A percentile compares a stretch with the other conserved stretches of the same genome.
Conservation (phyloP, 805 yeast genomes). For the Zygoascus biomembranicola region DNA sequence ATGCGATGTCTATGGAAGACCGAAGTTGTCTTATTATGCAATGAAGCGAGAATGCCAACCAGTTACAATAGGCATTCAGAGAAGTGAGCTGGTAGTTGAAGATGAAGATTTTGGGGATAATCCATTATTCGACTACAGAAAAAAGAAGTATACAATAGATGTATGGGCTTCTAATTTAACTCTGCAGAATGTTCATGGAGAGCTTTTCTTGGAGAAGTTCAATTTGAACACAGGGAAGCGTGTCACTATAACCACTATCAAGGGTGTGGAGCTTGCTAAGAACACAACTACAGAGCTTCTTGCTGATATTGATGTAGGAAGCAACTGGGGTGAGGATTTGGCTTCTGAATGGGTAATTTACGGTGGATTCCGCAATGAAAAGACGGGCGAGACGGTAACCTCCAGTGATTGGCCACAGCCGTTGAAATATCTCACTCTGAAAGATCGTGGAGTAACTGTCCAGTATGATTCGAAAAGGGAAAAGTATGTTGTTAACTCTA, state of each 20-base stretch:
- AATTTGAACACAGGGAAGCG: not conserved
- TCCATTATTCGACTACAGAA: conserved; percentile 22
- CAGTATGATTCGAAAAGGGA: not conserved
- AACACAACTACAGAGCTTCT: conserved; percentile 30
- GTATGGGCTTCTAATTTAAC: conserved; percentile 35
- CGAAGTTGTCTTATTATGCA: conserved; percentile 41
- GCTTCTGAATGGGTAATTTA: conserved; percentile 9
- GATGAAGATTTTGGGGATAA: conserved; percentile 20
- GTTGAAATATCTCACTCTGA: conserved; percentile 29
- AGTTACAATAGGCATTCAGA: conserved; percentile 30
- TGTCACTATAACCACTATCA: not conserved
- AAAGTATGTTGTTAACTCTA: not conserved
- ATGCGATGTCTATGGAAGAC: conserved; percentile 34
- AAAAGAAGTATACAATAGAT: conserved; percentile 26
- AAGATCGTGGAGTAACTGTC: not conserved
- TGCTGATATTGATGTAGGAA: conserved; percentile 11
- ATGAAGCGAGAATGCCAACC: conserved; percentile 36
- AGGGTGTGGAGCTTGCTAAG: conserved; percentile 5
- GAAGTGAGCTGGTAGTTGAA: conserved; percentile 16
- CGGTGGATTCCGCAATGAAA: conserved; percentile 12
- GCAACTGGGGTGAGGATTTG: conserved; percentile 6
- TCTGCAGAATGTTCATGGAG: conserved; percentile 8
- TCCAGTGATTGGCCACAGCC: conserved; percentile 47
- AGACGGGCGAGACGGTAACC: conserved; percentile 23
- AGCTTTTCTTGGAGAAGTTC: conserved; percentile 2